Evolutionary conservation across 768 basidiomycete genomes (phyloP), one percentile per base, ranked within the genome.

Genomic region (Suillus hirtellus): DNA sequence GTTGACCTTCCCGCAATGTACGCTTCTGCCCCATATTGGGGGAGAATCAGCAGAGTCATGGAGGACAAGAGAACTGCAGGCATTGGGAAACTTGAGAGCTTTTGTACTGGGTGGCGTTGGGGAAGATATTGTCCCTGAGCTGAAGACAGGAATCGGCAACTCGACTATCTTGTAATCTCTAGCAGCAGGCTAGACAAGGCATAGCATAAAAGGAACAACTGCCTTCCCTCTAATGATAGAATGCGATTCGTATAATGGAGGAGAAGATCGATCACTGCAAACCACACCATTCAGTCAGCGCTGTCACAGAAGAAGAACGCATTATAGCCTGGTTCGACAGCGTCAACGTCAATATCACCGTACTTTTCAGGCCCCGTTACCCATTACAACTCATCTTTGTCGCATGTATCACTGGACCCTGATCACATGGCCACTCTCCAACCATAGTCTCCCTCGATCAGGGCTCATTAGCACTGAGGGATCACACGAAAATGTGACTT

Each of bases 21-120:
- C 90, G 42, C 78, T 96, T 9, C 82, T 96, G 24, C 94, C 94
- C 7, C 94, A 95, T 74, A 87, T 95, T 86, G 94, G 94, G 11
- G 92, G 90, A 0, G 87, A 90, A 75, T 92, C 85, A 58, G 82
- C 84, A 64, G 92, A 93, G 70, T 81, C 88, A 11, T 88, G 89
- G 74, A 81, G 80, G 64, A 84, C 83, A 73, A 92, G 91, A 89
- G 91, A 92, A 77, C 79, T 90, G 37, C 82, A 89, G 15, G 88
- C 90, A 11, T 77, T 93, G 67, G 82, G 80, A 19, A 93, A 93
- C 70, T 71, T 93, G 61, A 80, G 76, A 63, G 88, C 90, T 65
- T 91, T 81, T 72, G 70, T 92, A 54, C 79, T 77, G 19, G 77
- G 73, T 11, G 89, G 89, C 3, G 79, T 69, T 67, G 89, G 89